phyloP scores from a whole-genome alignment of 345 rosid genomes.

The Capsella bursapastoris region DNA sequence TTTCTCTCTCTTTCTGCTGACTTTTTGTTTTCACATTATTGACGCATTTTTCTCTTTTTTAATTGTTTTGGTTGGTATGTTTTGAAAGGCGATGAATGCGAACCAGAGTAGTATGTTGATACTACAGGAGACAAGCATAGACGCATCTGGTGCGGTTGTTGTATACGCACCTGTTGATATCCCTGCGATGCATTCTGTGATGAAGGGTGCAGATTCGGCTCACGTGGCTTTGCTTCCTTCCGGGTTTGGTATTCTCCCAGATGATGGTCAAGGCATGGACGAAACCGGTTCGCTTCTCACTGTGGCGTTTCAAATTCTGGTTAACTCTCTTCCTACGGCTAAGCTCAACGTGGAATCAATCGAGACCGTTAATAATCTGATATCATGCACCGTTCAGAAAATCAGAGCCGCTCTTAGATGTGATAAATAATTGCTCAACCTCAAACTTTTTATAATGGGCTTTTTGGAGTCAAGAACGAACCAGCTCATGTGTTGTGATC shows the following conservation, averaged over 20 bases:
- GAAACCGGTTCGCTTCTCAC: slow-evolving; percentile 86
- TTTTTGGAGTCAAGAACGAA: slow-evolving; percentile 36
- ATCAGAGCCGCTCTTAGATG: slow-evolving; percentile 86
- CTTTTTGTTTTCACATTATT: slow-evolving; percentile 14
- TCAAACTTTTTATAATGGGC: no score
- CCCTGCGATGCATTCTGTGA: slow-evolving; percentile 92
- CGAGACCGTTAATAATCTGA: slow-evolving; percentile 91
- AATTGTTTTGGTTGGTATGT: not conserved
- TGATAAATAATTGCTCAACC: slow-evolving; percentile 44
- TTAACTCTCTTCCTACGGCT: slow-evolving; percentile 85
- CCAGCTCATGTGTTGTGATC: not conserved
- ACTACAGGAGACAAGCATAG: slow-evolving; percentile 91
- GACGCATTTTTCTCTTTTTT: not conserved
- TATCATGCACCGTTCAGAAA: slow-evolving; percentile 93
- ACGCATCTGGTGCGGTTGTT: slow-evolving; percentile 87
- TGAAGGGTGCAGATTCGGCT: slow-evolving; percentile 97
- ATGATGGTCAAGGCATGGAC: slow-evolving; percentile 46
- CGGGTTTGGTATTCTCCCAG: slow-evolving; percentile 83
- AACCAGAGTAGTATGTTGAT: slow-evolving; percentile 91
- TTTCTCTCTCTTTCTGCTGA: not conserved
- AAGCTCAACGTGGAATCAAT: slow-evolving; percentile 93
- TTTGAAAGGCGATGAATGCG: slow-evolving; percentile 74
- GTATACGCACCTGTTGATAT: slow-evolving; percentile 98
- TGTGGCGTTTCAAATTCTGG: slow-evolving; percentile 92
- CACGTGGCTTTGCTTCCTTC: slow-evolving; percentile 93